phyloP scores from a whole-genome alignment of 768 basidiomycete genomes.

The Asterophora parasitica region DNA sequence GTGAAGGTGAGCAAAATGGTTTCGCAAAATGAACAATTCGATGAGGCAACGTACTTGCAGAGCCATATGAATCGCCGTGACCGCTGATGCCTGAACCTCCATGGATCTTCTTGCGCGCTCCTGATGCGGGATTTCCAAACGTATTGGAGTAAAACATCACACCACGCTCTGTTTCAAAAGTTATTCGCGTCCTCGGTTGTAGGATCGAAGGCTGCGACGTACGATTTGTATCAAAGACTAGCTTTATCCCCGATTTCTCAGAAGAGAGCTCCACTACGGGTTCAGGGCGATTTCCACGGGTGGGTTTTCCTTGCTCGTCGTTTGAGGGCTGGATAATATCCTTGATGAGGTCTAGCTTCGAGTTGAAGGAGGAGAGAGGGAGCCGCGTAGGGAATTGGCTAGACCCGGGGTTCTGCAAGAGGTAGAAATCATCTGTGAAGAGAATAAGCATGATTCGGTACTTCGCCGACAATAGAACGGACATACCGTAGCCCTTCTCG shows the following conservation, averaged over 20 bases:
- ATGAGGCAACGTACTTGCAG: slow-evolving; percentile 41
- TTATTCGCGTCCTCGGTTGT: neutral
- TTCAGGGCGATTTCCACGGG: slow-evolving; percentile 27
- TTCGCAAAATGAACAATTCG: neutral
- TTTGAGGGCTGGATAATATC: slow-evolving; percentile 34
- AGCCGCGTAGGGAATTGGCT: slow-evolving; percentile 45
- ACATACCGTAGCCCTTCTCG: slow-evolving; percentile 53
- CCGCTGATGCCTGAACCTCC: slow-evolving; percentile 60
- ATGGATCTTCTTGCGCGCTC: slow-evolving; percentile 68
- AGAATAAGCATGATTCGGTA: slow-evolving; percentile 3
- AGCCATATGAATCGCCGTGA: slow-evolving; percentile 53
- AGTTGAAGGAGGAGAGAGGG: slow-evolving; percentile 35
- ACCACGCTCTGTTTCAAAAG: slow-evolving; percentile 49
- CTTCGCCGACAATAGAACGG: neutral
- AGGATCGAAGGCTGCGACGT: slow-evolving; percentile 22
- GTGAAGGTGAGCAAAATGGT: slow-evolving; percentile 5
- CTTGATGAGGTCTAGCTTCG: slow-evolving; percentile 41
- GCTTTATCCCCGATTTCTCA: slow-evolving; percentile 51
- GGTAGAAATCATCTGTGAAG: slow-evolving; percentile 59
- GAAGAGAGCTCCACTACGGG: slow-evolving; percentile 52
- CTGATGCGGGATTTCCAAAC: slow-evolving; percentile 39
- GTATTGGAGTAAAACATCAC: slow-evolving; percentile 73
- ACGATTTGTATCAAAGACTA: slow-evolving; percentile 71
- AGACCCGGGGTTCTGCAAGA: slow-evolving; percentile 37
- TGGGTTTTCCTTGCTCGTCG: slow-evolving; percentile 20